Percentiles rank a stretch among this genome's conserved stretches.
Evolutionary conservation across 768 basidiomycete genomes (phyloP).

Genomic region (Mycena floridula): DNA sequence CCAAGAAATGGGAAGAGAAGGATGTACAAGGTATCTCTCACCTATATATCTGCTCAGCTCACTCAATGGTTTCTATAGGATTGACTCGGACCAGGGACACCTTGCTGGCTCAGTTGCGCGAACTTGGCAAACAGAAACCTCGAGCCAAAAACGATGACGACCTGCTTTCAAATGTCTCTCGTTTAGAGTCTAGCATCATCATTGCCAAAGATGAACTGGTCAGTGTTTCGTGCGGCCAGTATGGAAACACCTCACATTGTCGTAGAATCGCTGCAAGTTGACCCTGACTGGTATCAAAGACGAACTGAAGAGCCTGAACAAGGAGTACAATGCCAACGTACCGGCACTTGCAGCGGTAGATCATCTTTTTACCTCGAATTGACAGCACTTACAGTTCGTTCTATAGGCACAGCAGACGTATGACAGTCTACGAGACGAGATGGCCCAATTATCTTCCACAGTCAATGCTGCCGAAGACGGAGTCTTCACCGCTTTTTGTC

Average conservation of each 20-base stretch:
- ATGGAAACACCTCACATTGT: not conserved
- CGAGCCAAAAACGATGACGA: constrained; percentile 80
- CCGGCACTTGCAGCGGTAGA: constrained; percentile 73
- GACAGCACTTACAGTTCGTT: not conserved
- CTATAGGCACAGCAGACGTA: constrained; percentile 49
- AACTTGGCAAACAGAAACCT: constrained; percentile 80
- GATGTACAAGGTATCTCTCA: constrained; percentile 70
- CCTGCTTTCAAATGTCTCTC: constrained; percentile 66
- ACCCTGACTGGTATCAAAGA: constrained; percentile 75
- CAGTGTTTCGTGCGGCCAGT: constrained; percentile 12
- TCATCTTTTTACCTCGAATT: not conserved
- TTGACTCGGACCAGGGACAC: constrained; percentile 58
- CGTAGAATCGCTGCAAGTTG: constrained; percentile 75
- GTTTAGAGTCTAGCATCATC: constrained; percentile 71
- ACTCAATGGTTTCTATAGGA: constrained; percentile 19
- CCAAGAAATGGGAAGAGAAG: constrained; percentile 92
- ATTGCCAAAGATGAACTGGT: constrained; percentile 83
- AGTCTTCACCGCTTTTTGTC: constrained; percentile 75
- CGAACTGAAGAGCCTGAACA: constrained; percentile 77
- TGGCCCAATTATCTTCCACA: constrained; percentile 45
- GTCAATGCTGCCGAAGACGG: constrained; percentile 78
- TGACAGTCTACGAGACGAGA: constrained; percentile 44
- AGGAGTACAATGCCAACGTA: constrained; percentile 55
- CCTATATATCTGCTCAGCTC: not conserved
- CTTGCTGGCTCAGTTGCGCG: constrained; percentile 68